Percentiles rank a stretch among this genome's conserved stretches.
Conservation (phyloP, 2,329 filamentous ascomycete species). For the Truncatella angustata region DNA sequence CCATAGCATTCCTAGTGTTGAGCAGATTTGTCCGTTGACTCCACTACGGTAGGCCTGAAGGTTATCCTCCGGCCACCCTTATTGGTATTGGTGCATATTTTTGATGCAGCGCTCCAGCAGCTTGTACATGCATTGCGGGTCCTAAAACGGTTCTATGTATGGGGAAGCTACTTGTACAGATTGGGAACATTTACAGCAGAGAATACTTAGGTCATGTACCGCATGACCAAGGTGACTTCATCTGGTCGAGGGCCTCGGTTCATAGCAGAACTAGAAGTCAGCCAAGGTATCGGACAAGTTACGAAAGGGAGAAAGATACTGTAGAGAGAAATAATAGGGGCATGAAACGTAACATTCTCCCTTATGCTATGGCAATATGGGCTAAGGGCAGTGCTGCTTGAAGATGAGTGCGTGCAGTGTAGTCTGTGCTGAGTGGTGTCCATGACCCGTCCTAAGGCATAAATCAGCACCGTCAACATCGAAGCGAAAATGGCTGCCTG, state of each 20-base stretch:
- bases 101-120: too few species aligned
- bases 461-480: neutral
- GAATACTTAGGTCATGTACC: too few species aligned
- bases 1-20: too few species aligned
- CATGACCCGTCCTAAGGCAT: neutral
- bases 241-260: too few species aligned
- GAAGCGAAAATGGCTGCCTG: neutral
- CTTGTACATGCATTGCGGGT: too few species aligned
- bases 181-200: too few species aligned
- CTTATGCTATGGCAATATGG: neutral
- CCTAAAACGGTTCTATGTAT: too few species aligned
- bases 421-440: neutral
- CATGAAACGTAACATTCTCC: constrained; percentile 4
- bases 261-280: too few species aligned
- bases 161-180: too few species aligned
- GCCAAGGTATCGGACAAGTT: neutral
- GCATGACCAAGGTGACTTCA: too few species aligned
- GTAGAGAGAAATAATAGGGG: neutral
- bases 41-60: constrained; percentile 6
- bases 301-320: neutral
- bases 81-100: neutral
- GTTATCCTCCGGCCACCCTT: neutral
- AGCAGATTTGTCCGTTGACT: neutral
- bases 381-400: neutral
- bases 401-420: neutral